These are phyloP conservation scores for Luvunga scandens DNA, from an alignment of 345 rosid species.

Conservation along the genomic window DNA sequence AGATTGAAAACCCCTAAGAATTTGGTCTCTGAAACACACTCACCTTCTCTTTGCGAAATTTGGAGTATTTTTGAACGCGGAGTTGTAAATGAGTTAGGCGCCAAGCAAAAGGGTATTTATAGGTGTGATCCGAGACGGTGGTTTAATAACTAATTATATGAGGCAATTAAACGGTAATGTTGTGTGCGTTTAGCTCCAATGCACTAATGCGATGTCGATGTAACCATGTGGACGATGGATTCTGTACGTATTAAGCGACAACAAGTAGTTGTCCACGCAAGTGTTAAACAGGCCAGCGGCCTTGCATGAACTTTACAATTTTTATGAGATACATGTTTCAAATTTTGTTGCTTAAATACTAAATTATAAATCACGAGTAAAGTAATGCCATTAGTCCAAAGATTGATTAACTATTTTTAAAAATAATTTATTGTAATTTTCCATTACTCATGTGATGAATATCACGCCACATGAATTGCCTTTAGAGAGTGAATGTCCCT, in stretches of 20 bases:
- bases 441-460: no score
- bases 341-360: no score
- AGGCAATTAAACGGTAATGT: not conserved
- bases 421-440: no score
- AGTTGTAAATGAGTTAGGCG: slow-evolving; percentile 6
- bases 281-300: no score
- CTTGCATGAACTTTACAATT: not conserved
- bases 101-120: not conserved
- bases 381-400: no score
- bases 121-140: not conserved
- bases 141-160: not conserved
- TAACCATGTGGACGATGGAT: not conserved
- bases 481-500: no score
- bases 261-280: not conserved
- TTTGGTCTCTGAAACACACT: not conserved
- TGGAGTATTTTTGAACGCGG: not conserved
- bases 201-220: not conserved
- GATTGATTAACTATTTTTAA: no score
- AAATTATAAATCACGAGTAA: no score
- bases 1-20: slow-evolving; percentile 8
- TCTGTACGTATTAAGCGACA: not conserved
- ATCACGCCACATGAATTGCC: no score
- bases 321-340: not conserved
- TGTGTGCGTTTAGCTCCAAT: not conserved
- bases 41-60: not conserved